Base-by-base conservation (phyloP, 441 rosid species). In the Erodium chrysanthum region DNA sequence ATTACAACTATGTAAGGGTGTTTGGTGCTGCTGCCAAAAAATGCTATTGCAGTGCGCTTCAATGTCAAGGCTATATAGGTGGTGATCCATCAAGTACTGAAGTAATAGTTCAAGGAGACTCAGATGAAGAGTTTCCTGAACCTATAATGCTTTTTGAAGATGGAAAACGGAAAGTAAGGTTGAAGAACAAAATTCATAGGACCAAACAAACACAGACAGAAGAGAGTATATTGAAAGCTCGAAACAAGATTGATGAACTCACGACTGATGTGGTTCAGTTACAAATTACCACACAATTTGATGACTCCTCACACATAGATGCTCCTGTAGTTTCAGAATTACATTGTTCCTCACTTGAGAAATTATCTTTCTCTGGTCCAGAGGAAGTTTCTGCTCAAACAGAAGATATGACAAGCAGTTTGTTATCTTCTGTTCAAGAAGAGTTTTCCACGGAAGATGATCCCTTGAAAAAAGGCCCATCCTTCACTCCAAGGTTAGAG, bases 1-100 rank as follows among this genome's bases (percentile, higher is more conserved):
- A 94, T 84, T 94, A 94, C 88, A 94, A 94, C 76, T 94, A 84
- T 76, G 97, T 94, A 71, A 88, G 99, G 79, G 97, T 91, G 54
- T 84, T 87, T 82, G 99, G 99, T 70, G 99, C 99, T 70, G 99
- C 99, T 73, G 99, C 95, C 63, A 95, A 90, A 85, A 88, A 80
- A 84, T 95, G 99, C 72, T 84, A 88, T 68, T 95, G 99, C 78
- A 89, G 91, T 52, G 85, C 99, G 67, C 74, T 85, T 64, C 94
- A 85, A 27, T 95, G 99, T 79, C 86, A 88, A 72, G 99, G 99
- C 65, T 91, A 95, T 77, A 91, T 95, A 69, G 99, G 99, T 56
- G 97, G 99, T 73, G 97, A 94, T 87, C 94, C 88, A 50, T 80
- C 81, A 58, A 83, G 79, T 70, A 76, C 86, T 70, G 99, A 92